These are phyloP conservation scores for Ascosphaera apis DNA, from an alignment of 2,329 filamentous ascomycete genomes.

Conservation along the genomic window DNA sequence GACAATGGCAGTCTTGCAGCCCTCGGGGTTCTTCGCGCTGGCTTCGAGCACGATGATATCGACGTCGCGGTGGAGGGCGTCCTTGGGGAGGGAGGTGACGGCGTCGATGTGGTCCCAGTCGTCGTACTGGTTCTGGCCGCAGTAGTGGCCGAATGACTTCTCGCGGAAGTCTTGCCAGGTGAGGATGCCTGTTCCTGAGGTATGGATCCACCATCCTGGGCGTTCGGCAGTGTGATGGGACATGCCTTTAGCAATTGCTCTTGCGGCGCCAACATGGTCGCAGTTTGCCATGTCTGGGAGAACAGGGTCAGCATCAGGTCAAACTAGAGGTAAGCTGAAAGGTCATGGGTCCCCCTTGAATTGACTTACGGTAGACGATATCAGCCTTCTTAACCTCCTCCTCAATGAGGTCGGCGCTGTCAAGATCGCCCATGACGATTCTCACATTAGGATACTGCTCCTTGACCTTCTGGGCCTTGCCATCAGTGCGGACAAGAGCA, in stretches of 20 bases:
- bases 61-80: conserved; percentile 18
- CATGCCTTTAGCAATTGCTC: conserved; percentile 20
- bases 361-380: conserved; percentile 21
- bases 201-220: conserved; percentile 22
- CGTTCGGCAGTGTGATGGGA: conserved; percentile 13
- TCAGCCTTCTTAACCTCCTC: conserved; percentile 24
- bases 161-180: conserved; percentile 19
- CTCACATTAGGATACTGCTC: conserved; percentile 19
- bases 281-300: conserved; percentile 18
- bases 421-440: conserved; percentile 21
- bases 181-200: conserved; percentile 22
- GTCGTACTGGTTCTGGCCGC: conserved; percentile 22
- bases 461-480: conserved; percentile 18
- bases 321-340: not conserved
- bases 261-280: conserved; percentile 20
- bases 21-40: conserved; percentile 9
- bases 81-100: conserved; percentile 18
- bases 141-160: conserved; percentile 16
- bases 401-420: conserved; percentile 18
- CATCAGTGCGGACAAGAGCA: conserved; percentile 21
- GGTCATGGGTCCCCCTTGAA: not conserved
- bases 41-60: conserved; percentile 17
- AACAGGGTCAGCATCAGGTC: not conserved
- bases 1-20: conserved; percentile 17
- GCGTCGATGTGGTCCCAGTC: conserved; percentile 23